Conservation (phyloP, 495 filamentous ascomycete species). For the Darksidea phi region DNA sequence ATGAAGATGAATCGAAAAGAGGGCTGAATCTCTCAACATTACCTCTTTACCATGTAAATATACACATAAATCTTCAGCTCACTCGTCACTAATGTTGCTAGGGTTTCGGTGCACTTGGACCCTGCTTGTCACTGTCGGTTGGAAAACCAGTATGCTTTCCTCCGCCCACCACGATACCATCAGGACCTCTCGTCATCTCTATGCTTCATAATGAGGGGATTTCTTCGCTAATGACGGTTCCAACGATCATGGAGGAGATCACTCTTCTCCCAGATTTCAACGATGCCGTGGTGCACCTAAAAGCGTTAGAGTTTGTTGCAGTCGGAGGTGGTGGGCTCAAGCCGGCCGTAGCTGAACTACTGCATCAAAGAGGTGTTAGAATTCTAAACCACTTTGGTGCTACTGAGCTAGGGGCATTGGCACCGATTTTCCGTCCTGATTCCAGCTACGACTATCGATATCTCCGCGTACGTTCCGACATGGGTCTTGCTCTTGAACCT, state of each 20-base stretch:
- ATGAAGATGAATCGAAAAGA: too few relatives aligned
- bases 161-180: constrained; percentile 38
- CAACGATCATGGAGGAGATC: constrained; percentile 51
- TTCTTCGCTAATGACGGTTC: constrained; percentile 49
- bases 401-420: constrained; percentile 44
- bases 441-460: constrained; percentile 44
- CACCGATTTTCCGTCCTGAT: constrained; percentile 15
- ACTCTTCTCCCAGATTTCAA: constrained; percentile 31
- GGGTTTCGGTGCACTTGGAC: constrained; percentile 49
- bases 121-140: constrained; percentile 44
- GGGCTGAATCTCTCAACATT: constrained; percentile 41
- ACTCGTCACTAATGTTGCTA: too few relatives aligned
- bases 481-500: constrained; percentile 2
- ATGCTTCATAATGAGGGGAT: constrained; percentile 32
- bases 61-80: too few relatives aligned
- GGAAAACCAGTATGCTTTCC: constrained; percentile 48
- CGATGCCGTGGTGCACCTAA: constrained; percentile 37
- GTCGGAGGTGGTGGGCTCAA: constrained; percentile 48
- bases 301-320: constrained; percentile 45
- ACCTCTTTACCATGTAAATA: constrained; percentile 48
- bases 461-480: constrained; percentile 43
- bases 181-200: constrained; percentile 37
- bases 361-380: constrained; percentile 35
- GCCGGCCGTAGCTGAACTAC: constrained; percentile 21
- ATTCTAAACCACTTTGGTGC: constrained; percentile 45